These are phyloP conservation scores for Camellia lanceoleosa DNA, from an alignment of 148 eudicot species.

Conservation along the genomic window DNA sequence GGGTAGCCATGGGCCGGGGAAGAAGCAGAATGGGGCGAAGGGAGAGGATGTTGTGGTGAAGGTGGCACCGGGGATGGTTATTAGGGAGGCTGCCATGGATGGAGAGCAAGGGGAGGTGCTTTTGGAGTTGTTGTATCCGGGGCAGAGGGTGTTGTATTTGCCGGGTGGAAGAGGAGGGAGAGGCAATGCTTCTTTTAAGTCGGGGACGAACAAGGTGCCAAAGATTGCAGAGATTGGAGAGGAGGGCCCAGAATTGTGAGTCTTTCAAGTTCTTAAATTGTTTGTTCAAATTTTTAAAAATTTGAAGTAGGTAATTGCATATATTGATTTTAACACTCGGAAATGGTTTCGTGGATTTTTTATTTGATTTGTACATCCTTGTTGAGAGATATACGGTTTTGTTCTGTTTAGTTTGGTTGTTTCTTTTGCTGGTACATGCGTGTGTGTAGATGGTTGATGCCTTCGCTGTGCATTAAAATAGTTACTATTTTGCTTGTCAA, in stretches of 20 bases:
- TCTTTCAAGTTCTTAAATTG: neutral
- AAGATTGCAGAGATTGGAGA: slow-evolving; percentile 95
- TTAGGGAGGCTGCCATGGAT: slow-evolving; percentile 65
- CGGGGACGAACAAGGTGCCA: slow-evolving; percentile 85
- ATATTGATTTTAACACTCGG: neutral
- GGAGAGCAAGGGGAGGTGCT: slow-evolving; percentile 64
- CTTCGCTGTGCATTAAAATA: too few relatives aligned
- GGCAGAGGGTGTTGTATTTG: slow-evolving; percentile 79
- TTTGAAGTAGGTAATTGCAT: neutral
- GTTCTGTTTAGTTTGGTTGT: neutral
- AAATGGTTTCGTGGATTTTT: neutral
- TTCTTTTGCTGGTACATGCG: too few relatives aligned
- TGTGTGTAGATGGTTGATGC: too few relatives aligned
- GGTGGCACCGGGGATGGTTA: slow-evolving; percentile 89
- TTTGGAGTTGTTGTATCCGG: slow-evolving; percentile 73
- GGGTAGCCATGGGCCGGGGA: slow-evolving; percentile 83
- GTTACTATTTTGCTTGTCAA: neutral
- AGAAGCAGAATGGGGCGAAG: slow-evolving; percentile 61
- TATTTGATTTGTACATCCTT: too few relatives aligned
- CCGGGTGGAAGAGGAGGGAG: slow-evolving; percentile 95
- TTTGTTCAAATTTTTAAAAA: neutral
- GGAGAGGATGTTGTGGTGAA: slow-evolving; percentile 89
- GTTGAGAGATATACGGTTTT: neutral
- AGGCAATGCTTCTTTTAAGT: slow-evolving; percentile 90
- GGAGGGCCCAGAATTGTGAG: slow-evolving; percentile 85